These are phyloP conservation scores for Pichia cephalocereana DNA, from an alignment of 805 yeast species.

Conservation along the genomic window DNA sequence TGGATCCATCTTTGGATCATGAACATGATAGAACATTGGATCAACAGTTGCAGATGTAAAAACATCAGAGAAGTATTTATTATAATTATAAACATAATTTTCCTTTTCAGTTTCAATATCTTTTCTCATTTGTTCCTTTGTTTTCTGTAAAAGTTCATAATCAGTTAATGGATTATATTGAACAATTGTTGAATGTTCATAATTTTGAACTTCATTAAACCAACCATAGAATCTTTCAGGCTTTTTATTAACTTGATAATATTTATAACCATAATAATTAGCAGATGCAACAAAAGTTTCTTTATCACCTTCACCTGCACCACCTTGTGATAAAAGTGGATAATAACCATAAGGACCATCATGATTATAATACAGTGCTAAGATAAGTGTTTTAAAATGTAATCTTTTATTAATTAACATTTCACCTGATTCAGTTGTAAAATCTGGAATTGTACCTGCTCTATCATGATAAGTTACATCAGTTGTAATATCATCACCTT, in stretches of 20 bases:
- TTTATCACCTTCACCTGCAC: constrained; percentile 75
- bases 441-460: constrained; percentile 59
- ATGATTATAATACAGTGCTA: constrained; percentile 51
- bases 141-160: constrained; percentile 20
- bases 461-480: constrained; percentile 50
- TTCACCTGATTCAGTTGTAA: constrained; percentile 62
- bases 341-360: constrained; percentile 54
- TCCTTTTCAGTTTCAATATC: constrained; percentile 18
- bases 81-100: constrained; percentile 22
- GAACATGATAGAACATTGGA: constrained; percentile 36
- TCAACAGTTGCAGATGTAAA: constrained; percentile 23
- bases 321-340: constrained; percentile 48
- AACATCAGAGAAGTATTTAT: constrained; percentile 17
- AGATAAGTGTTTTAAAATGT: constrained; percentile 44
- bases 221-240: constrained; percentile 27
- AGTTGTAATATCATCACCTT: constrained; percentile 25
- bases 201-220: constrained; percentile 23
- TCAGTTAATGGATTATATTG: constrained; percentile 28
- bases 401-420: constrained; percentile 45
- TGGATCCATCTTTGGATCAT: constrained; percentile 48
- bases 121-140: constrained; percentile 13
- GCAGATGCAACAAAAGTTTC: constrained; percentile 74
- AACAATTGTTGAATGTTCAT: constrained; percentile 27
- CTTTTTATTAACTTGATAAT: constrained; percentile 43
- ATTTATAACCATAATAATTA: constrained; percentile 36